Evolutionary conservation across 2,329 filamentous ascomycete species (phyloP).

Genomic region (Aspergillus tubingensis): DNA sequence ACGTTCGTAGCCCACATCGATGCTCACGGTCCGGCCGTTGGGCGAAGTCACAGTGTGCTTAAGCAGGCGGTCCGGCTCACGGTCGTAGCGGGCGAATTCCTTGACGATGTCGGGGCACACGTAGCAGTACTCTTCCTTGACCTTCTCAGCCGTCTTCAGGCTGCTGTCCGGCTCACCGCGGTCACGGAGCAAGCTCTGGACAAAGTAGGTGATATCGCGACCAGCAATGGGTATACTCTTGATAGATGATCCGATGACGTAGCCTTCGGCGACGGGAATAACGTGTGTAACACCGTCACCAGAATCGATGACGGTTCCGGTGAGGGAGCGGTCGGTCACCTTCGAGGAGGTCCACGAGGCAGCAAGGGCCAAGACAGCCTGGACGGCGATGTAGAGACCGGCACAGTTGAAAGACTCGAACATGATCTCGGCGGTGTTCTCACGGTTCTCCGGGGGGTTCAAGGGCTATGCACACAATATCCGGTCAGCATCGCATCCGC

Average conservation of each 20-base stretch:
- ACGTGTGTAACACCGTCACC: slow-evolving; percentile 99
- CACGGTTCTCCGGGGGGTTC: slow-evolving; percentile 97
- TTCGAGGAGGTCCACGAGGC: slow-evolving; percentile 99
- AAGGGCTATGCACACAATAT: slow-evolving; percentile 64
- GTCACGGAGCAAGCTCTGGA: slow-evolving; percentile 92
- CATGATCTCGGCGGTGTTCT: slow-evolving; percentile 99
- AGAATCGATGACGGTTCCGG: slow-evolving; percentile 96
- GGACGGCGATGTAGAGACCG: slow-evolving; percentile 96
- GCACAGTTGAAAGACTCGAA: slow-evolving; percentile 99
- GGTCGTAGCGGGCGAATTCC: slow-evolving; percentile 92
- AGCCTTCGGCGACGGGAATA: slow-evolving; percentile 96
- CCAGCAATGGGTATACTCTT: slow-evolving; percentile 98
- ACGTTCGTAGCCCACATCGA: slow-evolving; percentile 96
- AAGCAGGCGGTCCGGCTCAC: slow-evolving; percentile 84
- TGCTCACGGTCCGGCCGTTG: slow-evolving; percentile 77
- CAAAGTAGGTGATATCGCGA: slow-evolving; percentile 98
- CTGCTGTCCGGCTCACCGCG: slow-evolving; percentile 95
- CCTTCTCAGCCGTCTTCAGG: slow-evolving; percentile 94
- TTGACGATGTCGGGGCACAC: slow-evolving; percentile 99
- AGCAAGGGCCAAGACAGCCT: slow-evolving; percentile 92
- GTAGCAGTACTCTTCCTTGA: slow-evolving; percentile 99
- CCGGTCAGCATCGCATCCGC: neutral
- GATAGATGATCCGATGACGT: slow-evolving; percentile 98
- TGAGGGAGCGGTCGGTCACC: slow-evolving; percentile 92
- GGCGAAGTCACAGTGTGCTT: slow-evolving; percentile 86